Base-by-base conservation (phyloP, 768 basidiomycete species). In the Agaricus blazei region DNA sequence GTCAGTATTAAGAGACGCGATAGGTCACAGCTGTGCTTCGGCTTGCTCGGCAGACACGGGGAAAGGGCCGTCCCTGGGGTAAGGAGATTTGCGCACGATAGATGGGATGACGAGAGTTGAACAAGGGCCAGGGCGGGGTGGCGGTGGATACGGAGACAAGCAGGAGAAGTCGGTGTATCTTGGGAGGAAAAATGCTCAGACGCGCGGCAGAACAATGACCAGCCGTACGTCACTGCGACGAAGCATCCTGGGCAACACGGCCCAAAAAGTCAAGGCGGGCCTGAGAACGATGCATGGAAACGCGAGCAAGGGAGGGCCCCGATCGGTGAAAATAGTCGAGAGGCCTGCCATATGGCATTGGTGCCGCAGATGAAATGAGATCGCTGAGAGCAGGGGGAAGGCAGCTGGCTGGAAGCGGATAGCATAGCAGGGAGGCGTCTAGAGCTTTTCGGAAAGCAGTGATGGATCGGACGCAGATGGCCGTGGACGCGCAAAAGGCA, bases 391-490 rank as follows among this genome's bases (percentile, higher is more conserved):
- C 12, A 52, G 51, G 45, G n/a, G 47, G 50, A 47, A 54, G 36
- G 47, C 24, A 34, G 14, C 0, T 34, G 36, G 12, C 48, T 55
- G 48, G 46, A 55, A 55, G 54, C 54, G 40, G 47, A 55, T 55
- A 48, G 48, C 46, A 55, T n/a, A 9, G 47, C 43, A 23, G 19
- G 19, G 19, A 48, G 9, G 47, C 8, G 14, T 9, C 31, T 28
- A 48, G 34, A 48, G 45, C 11, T 48, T 15, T 15, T 7, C 27
- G 31, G 27, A 48, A 31, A 43, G 38, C 19, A 26, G 47, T 9
- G 46, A 37, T 48, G 15, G 19, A 49, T 31, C 23, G 26, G 14
- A 49, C 19, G 36, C 8, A 15, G 12, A 19, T 14, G 24, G 43
- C 36, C 50, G n/a, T 24, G 27, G 24, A 47, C 26, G 37, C n/a